phyloP scores from a whole-genome alignment of 495 filamentous ascomycete species.

The Penicillium daleae region DNA sequence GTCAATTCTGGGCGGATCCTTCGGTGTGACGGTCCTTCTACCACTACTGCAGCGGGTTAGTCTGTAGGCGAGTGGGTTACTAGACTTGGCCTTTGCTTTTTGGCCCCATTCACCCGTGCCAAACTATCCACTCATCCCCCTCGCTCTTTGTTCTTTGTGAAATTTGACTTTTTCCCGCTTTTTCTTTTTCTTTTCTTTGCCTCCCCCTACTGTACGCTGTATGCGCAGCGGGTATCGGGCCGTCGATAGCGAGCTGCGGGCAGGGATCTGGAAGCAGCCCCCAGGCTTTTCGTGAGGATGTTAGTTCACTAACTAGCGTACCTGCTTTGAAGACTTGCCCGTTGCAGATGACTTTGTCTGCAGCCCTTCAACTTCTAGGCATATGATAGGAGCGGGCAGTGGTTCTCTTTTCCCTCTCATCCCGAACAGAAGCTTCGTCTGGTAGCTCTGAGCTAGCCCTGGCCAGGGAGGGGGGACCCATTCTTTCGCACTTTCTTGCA shows the following conservation, averaged over 20 bases:
- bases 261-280: slow-evolving; percentile 30
- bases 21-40: slow-evolving; percentile 5
- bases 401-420: not conserved
- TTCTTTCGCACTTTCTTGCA: not conserved
- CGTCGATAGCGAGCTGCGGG: slow-evolving; percentile 39
- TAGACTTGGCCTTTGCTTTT: slow-evolving; percentile 4
- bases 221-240: slow-evolving; percentile 41
- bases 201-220: slow-evolving; percentile 33
- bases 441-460: not conserved
- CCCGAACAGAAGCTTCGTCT: not conserved
- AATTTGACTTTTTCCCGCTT: slow-evolving; percentile 1
- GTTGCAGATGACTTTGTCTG: not conserved
- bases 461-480: not conserved
- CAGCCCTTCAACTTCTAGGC: not conserved
- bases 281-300: not conserved
- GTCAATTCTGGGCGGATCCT: slow-evolving; percentile 5
- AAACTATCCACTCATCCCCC: slow-evolving; percentile 6
- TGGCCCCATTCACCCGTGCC: slow-evolving; percentile 1
- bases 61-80: not conserved
- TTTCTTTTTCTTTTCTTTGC: slow-evolving; percentile 10
- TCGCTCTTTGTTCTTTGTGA: slow-evolving; percentile 2
- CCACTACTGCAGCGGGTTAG: not conserved
- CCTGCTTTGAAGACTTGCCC: slow-evolving; percentile 9
- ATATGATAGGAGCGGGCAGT: not conserved
- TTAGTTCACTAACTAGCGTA: slow-evolving; percentile 6